Percentiles rank a stretch among this genome's conserved stretches.
phyloP scores from a whole-genome alignment of 2,329 filamentous ascomycete genomes.

The Fusarium paranaense region DNA sequence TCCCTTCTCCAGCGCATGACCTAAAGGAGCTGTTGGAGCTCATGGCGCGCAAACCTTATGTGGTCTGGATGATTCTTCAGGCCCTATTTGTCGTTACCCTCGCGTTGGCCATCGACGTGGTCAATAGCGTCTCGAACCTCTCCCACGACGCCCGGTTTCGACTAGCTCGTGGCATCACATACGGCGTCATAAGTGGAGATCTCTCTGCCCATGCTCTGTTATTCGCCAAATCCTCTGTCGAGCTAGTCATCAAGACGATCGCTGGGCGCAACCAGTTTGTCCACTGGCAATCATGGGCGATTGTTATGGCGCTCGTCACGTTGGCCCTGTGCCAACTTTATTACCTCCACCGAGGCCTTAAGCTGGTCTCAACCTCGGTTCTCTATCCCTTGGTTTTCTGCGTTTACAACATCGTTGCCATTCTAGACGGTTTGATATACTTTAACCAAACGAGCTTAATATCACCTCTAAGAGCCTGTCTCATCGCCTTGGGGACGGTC shows the following conservation, averaged over 20 bases:
- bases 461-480: constrained; percentile 77
- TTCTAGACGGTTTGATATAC: constrained; percentile 96
- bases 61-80: constrained; percentile 90
- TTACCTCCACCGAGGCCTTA: constrained; percentile 92
- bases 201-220: constrained; percentile 93
- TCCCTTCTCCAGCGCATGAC: constrained; percentile 91
- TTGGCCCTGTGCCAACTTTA: constrained; percentile 93
- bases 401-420: constrained; percentile 98
- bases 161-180: constrained; percentile 84
- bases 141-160: constrained; percentile 75
- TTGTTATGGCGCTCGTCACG: constrained; percentile 82
- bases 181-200: constrained; percentile 91
- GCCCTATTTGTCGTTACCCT: constrained; percentile 77
- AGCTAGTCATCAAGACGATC: constrained; percentile 87
- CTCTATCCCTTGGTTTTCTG: constrained; percentile 98
- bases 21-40: constrained; percentile 84
- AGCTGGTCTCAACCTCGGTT: constrained; percentile 94
- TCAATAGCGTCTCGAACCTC: constrained; percentile 63
- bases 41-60: constrained; percentile 78
- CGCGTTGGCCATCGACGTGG: constrained; percentile 70
- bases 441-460: constrained; percentile 90
- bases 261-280: constrained; percentile 94
- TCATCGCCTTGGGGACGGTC: constrained; percentile 87
- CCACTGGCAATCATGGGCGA: constrained; percentile 94
- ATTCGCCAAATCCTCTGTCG: constrained; percentile 95